phyloP scores from a whole-genome alignment of 1,284 basidiomycete genomes.

The Sutorius eximius region DNA sequence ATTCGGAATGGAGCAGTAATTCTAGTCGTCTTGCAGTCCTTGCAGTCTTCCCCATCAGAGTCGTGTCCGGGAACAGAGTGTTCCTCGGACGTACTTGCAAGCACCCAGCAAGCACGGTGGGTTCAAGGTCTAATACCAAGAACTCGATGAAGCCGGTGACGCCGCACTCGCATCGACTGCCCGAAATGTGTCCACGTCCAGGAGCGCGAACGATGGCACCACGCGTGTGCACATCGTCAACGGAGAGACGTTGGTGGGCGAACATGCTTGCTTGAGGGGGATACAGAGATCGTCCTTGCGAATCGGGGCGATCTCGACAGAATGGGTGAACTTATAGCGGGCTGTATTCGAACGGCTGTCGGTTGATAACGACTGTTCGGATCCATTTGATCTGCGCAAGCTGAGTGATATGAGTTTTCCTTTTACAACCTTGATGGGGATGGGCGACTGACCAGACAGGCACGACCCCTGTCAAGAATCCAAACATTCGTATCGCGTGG shows the following conservation, averaged over 20 bases:
- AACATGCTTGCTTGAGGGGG: conserved; percentile 78
- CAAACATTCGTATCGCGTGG: conserved; percentile 95
- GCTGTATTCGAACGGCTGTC: conserved; percentile 93
- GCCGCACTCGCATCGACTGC: conserved; percentile 77
- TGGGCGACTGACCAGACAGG: conserved; percentile 76
- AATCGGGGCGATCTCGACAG: conserved; percentile 94
- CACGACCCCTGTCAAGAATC: conserved; percentile 87
- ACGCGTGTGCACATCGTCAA: conserved; percentile 88
- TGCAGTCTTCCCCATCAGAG: no score
- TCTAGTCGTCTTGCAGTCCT: no score
- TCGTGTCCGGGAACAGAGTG: no score
- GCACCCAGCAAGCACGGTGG: no score
- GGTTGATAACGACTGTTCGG: conserved; percentile 92
- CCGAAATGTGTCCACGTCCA: conserved; percentile 89
- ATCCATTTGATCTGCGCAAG: conserved; percentile 73
- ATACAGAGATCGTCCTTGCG: conserved; percentile 98
- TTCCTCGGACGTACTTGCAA: no score
- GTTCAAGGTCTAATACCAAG: no score
- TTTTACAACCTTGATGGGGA: background rate
- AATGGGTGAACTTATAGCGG: conserved; percentile 98
- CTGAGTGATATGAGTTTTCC: background rate
- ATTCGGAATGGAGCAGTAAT: no score
- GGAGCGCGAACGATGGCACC: conserved; percentile 87
- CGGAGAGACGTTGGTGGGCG: conserved; percentile 86
- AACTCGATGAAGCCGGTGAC: no score